phyloP scores from a whole-genome alignment of 495 filamentous ascomycete species.

The Trichoderma asperelloides region DNA sequence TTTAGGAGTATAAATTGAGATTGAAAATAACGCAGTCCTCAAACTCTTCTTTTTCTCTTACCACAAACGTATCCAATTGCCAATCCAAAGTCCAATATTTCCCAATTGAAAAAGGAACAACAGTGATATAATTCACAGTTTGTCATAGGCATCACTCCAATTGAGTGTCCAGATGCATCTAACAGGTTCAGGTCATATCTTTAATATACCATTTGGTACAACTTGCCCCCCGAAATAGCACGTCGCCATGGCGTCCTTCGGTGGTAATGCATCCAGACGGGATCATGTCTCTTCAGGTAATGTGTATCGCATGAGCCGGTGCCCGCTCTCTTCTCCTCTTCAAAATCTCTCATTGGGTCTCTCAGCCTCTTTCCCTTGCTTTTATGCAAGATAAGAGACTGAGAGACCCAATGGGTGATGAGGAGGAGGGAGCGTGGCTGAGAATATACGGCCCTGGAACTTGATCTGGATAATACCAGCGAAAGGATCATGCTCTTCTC shows the following conservation, averaged over 20 bases:
- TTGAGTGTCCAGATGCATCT: not conserved
- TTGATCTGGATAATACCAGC: constrained; percentile 99
- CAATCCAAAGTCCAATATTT: not conserved
- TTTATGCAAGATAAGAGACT: not conserved
- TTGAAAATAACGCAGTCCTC: not conserved
- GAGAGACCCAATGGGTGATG: not conserved
- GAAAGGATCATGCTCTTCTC: constrained; percentile 84
- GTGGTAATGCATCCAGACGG: constrained; percentile 5
- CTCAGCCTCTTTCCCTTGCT: not conserved
- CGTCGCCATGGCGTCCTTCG: constrained; percentile 10
- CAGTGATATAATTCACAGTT: constrained; percentile 1
- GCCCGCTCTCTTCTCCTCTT: constrained; percentile 17
- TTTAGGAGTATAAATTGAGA: not conserved
- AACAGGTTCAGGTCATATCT: not conserved
- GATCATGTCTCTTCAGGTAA: constrained; percentile 23
- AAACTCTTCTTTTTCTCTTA: not conserved
- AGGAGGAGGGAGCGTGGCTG: constrained; percentile 47
- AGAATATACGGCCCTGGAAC: constrained; percentile 89
- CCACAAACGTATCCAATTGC: not conserved
- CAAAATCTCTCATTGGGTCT: not conserved
- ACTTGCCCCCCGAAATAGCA: not conserved
- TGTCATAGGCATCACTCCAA: not conserved
- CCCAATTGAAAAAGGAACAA: not conserved
- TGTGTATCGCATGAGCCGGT: constrained; percentile 36
- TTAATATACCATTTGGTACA: not conserved